Base-by-base conservation (phyloP, 2,329 filamentous ascomycete species). In the Ophiocordyceps camponoti-rufipedis region DNA sequence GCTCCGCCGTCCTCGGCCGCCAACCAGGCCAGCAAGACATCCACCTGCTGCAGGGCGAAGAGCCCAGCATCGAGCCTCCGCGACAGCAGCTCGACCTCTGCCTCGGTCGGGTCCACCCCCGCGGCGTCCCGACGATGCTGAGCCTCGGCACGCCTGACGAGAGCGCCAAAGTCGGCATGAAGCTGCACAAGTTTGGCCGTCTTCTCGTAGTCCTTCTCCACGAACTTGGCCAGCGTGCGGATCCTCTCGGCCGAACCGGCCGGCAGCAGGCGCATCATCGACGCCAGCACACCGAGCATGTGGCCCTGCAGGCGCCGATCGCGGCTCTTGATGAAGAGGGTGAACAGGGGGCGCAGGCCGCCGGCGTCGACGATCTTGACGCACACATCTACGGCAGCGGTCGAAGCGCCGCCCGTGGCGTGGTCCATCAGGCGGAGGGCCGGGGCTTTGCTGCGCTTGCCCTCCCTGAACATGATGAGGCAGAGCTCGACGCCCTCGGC, bases 141-240 rank as follows among this genome's bases (percentile, higher is more conserved):
- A 56, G 84, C 75, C 49, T 64, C 60, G 16, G 58, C 60, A 16
- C 51, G 53, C 44, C 88, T 82, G 1, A 85, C 78, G 0, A 70
- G 65, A 0, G 63, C 66, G 0, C 74, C 72, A 57, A 87, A 94
- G 12, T 84, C 81, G 43, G 75, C 66, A 39, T 88, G 75, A 43
- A 95, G 61, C 48, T 72, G 69, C 33, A 94, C 60, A 5, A 96
- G 68, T 57, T 80, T 85, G 6, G 58, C 65, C 35, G 86, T 76
- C 68, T 96, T 96, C 52, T 81, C 85, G 58, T 93, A 94, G 51
- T 94, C 80, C 58, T 86, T 94, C 61, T 98, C 91, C 16, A 94
- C 82, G 55, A 96, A 96, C 57, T 98, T 98, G 43, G 88, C 89
- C 4, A 96, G 71, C 1, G 82, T 75, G 4, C 91, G 77, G 53